Evolutionary conservation across 441 rosid genomes (phyloP), one percentile per base, ranked within the genome.

Genomic region (Jatropha podagrica): DNA sequence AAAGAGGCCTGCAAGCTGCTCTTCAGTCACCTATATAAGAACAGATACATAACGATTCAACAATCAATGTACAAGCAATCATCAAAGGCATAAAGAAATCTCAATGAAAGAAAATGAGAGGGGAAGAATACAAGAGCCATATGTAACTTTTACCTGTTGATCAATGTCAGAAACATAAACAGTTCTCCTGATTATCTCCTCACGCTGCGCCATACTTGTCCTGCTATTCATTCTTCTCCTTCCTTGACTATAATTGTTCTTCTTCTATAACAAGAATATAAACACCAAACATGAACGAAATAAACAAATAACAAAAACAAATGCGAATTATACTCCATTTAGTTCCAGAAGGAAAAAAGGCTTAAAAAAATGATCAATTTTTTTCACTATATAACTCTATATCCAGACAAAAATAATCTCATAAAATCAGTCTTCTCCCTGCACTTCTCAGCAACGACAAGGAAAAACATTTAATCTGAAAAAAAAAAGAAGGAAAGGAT

Each of bases 141-240:
- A 69, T 13, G 41, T 54, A 41, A 74, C 12, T 32, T 17, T 74
- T 80, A 91, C 98, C 94, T 87, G 97, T 63, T 89, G 90, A 84
- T 92, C 98, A 62, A 95, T 88, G 80, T 92, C 98, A 12, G 98
- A 89, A 73, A 92, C 98, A 79, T 95, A 92, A 17, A 95, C 98
- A 69, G 98, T 94, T 88, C 92, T 91, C 87, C 87, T 84, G 78
- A 94, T 94, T 9, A 90, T 88, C 68, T 93, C 97, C 15, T 95
- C 96, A 63, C 83, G 89, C 83, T 95, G 98, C n/a, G 98, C 97
- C 83, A 85, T 78, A 73, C 92, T 85, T 37, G 97, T 93, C 77
- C 97, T 86, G 73, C 72, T 78, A 78, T 92, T 95, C 85, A 87
- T 78, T 85, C 91, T 91, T 79, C 88, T 75, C 85, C 83, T 90